Evolutionary conservation across 495 filamentous ascomycete species (phyloP).

Genomic region (Penicillium macrosclerotiorum): DNA sequence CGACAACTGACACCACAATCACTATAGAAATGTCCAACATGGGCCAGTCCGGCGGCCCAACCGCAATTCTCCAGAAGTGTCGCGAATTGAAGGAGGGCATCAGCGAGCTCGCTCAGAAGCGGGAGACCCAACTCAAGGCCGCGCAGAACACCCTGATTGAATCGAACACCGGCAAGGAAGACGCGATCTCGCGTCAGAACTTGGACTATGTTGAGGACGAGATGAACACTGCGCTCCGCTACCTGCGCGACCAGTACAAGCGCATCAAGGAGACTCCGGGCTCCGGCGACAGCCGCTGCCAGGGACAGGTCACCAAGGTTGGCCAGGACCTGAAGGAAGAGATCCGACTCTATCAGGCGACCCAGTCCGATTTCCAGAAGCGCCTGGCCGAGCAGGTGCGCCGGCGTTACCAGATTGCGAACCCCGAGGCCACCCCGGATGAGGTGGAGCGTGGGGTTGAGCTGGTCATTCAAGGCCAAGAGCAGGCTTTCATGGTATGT

Average conservation of each 20-base stretch:
- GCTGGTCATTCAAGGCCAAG: constrained; percentile 61
- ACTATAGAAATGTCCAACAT: constrained; percentile 64
- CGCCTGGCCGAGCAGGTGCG: constrained; percentile 78
- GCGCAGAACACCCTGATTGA: constrained; percentile 45
- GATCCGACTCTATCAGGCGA: constrained; percentile 74
- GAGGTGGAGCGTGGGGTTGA: constrained; percentile 77
- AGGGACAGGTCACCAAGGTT: constrained; percentile 72
- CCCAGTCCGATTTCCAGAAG: constrained; percentile 74
- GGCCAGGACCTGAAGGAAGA: constrained; percentile 75
- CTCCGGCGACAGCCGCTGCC: constrained; percentile 64
- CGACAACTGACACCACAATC: neutral
- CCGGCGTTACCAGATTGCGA: constrained; percentile 85
- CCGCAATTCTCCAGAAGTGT: constrained; percentile 79
- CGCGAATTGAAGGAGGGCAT: constrained; percentile 73
- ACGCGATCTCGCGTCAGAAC: constrained; percentile 39
- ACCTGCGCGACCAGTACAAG: constrained; percentile 70
- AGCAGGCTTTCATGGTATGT: constrained; percentile 69
- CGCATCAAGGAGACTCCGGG: constrained; percentile 77
- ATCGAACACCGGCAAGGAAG: constrained; percentile 45
- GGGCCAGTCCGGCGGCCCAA: constrained; percentile 58
- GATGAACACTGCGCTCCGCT: constrained; percentile 77
- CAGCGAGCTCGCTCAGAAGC: constrained; percentile 36
- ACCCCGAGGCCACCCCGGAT: constrained; percentile 76
- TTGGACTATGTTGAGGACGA: constrained; percentile 69
- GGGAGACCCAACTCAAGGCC: constrained; percentile 34